A percentile compares a stretch with the other conserved stretches of the same genome.
Conservation (phyloP, 2,329 filamentous ascomycete species). For the Aspergillus pseudotamarii region DNA sequence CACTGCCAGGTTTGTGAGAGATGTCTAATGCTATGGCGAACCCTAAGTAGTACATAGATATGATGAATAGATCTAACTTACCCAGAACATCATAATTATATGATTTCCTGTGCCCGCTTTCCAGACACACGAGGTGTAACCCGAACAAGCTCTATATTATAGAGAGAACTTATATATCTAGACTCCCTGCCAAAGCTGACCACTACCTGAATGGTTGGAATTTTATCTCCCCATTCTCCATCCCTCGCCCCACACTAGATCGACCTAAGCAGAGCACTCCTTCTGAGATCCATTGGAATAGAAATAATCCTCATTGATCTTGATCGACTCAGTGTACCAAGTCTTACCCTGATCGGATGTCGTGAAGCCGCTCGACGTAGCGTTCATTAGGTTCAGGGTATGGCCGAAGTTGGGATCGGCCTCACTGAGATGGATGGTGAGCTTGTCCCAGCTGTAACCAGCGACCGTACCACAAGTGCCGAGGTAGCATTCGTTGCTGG, state of each 20-base stretch:
- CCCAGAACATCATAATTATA: no score
- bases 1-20: no score
- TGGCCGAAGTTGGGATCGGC: neutral
- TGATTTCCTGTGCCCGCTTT: fast-evolving
- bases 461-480: constrained; percentile 8
- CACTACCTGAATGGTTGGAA: neutral
- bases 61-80: neutral
- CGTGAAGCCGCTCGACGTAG: neutral
- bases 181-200: neutral
- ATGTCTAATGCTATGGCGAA: no score
- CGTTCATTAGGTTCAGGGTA: neutral
- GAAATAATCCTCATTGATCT: constrained; percentile 1
- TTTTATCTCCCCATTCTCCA: neutral
- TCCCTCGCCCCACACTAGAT: no score
- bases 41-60: neutral
- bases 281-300: neutral
- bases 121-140: neutral
- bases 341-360: neutral
- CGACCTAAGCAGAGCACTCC: neutral
- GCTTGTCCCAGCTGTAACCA: constrained; percentile 8
- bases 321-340: neutral
- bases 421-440: constrained; percentile 9
- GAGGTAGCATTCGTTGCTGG: constrained; percentile 15
- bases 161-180: fast-evolving
- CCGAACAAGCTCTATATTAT: no score